Percentiles rank a stretch among this genome's conserved stretches.
Evolutionary conservation across 2,329 filamentous ascomycete genomes (phyloP).

Genomic region (Xylaria sp.): DNA sequence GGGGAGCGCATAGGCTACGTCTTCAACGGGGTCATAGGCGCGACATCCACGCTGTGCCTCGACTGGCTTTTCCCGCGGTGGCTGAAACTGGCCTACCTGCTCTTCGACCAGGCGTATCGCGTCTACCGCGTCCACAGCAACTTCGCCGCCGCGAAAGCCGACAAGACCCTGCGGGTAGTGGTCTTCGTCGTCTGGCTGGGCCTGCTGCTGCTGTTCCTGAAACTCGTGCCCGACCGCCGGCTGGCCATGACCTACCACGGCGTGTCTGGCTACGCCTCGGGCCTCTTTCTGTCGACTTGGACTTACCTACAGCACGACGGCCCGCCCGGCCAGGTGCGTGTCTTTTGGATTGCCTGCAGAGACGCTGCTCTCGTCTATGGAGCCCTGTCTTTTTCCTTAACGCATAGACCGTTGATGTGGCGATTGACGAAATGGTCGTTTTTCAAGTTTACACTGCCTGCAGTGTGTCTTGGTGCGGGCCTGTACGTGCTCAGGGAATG

Average conservation of each 20-base stretch:
- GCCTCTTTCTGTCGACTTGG: constrained; percentile 1
- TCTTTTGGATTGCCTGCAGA: background rate
- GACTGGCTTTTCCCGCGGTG: constrained; percentile 6
- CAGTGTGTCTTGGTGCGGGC: background rate
- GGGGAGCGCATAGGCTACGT: constrained; percentile 4
- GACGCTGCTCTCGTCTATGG: constrained; percentile 1
- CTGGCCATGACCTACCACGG: constrained; percentile 3
- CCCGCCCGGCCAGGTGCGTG: background rate
- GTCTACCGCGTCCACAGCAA: background rate
- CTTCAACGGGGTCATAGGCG: constrained; percentile 3
- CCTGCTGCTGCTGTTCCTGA: constrained; percentile 3
- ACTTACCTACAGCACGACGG: constrained; percentile 3
- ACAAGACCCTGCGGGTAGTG: background rate
- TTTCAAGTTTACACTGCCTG: constrained; percentile 5
- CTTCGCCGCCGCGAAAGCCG: background rate
- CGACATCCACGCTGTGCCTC: constrained; percentile 4
- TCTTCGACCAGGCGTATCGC: constrained; percentile 4
- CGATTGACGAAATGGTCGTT: constrained; percentile 1
- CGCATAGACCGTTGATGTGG: constrained; percentile 5
- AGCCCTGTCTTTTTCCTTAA: constrained; percentile 5
- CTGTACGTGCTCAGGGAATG: constrained; percentile 6
- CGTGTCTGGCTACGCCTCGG: background rate
- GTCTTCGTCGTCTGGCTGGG: constrained; percentile 1
- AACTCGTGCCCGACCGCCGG: constrained; percentile 1
- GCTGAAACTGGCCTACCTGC: constrained; percentile 8